Conservation (phyloP, 2,329 filamentous ascomycete genomes). For the Rhinocladiella mackenziei region DNA sequence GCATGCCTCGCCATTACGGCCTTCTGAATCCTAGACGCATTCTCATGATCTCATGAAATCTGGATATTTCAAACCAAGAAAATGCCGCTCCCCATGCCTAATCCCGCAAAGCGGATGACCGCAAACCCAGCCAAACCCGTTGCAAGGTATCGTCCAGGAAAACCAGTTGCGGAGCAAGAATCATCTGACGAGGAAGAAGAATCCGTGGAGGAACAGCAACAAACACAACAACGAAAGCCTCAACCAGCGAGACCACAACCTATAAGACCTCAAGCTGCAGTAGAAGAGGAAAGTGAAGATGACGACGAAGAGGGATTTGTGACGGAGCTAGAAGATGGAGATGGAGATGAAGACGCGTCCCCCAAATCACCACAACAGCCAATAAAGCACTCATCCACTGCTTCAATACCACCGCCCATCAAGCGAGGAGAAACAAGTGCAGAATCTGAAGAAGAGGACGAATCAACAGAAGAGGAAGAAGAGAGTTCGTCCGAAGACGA, state of each 20-base stretch:
- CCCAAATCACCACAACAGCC: slow-evolving; percentile 28
- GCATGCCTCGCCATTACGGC: too few species aligned
- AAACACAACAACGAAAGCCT: slow-evolving; percentile 38
- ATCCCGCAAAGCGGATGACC: slow-evolving; percentile 73
- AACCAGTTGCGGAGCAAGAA: slow-evolving; percentile 53
- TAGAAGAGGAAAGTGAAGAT: slow-evolving; percentile 27
- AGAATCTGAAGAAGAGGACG: slow-evolving; percentile 26
- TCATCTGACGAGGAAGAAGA: slow-evolving; percentile 50
- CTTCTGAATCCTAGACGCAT: too few species aligned
- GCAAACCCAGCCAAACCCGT: slow-evolving; percentile 76
- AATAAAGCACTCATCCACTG: slow-evolving; percentile 13
- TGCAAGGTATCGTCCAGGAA: slow-evolving; percentile 78
- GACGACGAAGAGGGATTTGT: slow-evolving; percentile 58
- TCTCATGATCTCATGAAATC: too few species aligned
- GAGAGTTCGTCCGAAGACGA: slow-evolving; percentile 57
- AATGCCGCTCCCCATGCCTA: slow-evolving; percentile 45
- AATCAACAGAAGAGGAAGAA: slow-evolving; percentile 49
- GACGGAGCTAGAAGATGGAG: slow-evolving; percentile 51
- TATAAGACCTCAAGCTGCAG: slow-evolving; percentile 13
- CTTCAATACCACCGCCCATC: slow-evolving; percentile 10
- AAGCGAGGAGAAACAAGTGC: slow-evolving; percentile 2
- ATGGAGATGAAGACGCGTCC: slow-evolving; percentile 29
- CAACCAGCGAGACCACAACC: slow-evolving; percentile 40
- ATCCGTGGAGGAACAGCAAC: slow-evolving; percentile 53
- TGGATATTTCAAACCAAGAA: slow-evolving; percentile 1